These are phyloP conservation scores for Saccharomycopsis guyanensis DNA, from an alignment of 805 yeast genomes.

Conservation along the genomic window DNA sequence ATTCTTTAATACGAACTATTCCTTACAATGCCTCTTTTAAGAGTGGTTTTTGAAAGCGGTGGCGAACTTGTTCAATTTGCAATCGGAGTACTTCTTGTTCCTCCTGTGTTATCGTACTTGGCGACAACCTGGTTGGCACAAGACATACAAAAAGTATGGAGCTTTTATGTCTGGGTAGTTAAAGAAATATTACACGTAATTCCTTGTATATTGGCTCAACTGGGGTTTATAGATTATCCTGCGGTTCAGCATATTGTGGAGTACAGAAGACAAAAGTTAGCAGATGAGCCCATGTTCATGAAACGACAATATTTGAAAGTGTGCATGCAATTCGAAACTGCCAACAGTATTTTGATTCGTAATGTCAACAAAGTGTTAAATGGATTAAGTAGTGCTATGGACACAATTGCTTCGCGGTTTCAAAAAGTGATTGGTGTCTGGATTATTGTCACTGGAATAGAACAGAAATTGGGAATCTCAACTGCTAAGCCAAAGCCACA, in stretches of 20 bases:
- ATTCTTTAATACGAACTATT: no score
- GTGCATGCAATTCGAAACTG: background rate
- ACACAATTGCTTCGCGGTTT: background rate
- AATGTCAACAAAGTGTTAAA: background rate
- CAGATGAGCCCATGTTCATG: slow-evolving; percentile 1
- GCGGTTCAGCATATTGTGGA: slow-evolving; percentile 12
- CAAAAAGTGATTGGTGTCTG: slow-evolving; percentile 5
- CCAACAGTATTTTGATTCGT: background rate
- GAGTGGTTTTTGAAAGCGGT: slow-evolving; percentile 17
- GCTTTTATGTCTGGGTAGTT: background rate
- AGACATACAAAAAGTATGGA: slow-evolving; percentile 1
- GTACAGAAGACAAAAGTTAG: background rate
- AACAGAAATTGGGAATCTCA: no score
- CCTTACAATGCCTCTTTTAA: slow-evolving; percentile 20
- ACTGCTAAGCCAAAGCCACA: no score
- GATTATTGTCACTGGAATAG: slow-evolving; percentile 5
- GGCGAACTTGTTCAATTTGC: background rate
- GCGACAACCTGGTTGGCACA: slow-evolving; percentile 10
- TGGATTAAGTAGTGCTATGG: background rate
- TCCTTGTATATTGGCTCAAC: slow-evolving; percentile 20
- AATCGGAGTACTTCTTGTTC: slow-evolving; percentile 8
- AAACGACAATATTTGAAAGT: slow-evolving; percentile 4
- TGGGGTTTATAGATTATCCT: slow-evolving; percentile 16
- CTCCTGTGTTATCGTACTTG: slow-evolving; percentile 7
- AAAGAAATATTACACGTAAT: slow-evolving; percentile 17